phyloP scores from a whole-genome alignment of 768 basidiomycete genomes.

The Suillus decipiens region DNA sequence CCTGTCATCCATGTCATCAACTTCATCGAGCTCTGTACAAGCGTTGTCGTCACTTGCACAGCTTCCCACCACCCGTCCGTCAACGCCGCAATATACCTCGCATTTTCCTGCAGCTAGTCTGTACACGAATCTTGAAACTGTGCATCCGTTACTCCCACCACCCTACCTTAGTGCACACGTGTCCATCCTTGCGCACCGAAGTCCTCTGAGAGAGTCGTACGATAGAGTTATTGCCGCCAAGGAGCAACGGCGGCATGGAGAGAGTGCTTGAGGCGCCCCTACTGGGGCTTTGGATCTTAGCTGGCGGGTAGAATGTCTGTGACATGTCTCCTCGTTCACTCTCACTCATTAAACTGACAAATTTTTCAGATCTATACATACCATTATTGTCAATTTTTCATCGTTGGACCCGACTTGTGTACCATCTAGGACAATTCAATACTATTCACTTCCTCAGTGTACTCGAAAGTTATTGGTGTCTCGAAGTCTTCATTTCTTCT shows the following conservation, averaged over 20 bases:
- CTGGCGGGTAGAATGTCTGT: slow-evolving; percentile 5
- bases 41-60: slow-evolving; percentile 60
- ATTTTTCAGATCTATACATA: slow-evolving; percentile 24
- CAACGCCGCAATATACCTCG: slow-evolving; percentile 48
- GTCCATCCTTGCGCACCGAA: slow-evolving; percentile 63
- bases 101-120: slow-evolving; percentile 69
- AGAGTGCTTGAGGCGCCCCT: background rate
- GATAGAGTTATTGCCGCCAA: slow-evolving; percentile 67
- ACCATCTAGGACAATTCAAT: background rate
- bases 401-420: slow-evolving; percentile 18
- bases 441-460: background rate
- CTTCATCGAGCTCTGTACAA: slow-evolving; percentile 47
- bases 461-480: background rate
- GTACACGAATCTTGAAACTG: slow-evolving; percentile 53
- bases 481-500: background rate
- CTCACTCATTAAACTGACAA: slow-evolving; percentile 3
- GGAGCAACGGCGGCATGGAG: slow-evolving; percentile 32
- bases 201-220: slow-evolving; percentile 68
- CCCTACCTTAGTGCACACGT: slow-evolving; percentile 74
- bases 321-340: slow-evolving; percentile 1
- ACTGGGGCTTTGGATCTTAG: background rate
- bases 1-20: slow-evolving; percentile 55
- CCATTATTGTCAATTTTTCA: slow-evolving; percentile 25
- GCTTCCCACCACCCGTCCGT: slow-evolving; percentile 42
- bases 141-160: slow-evolving; percentile 71